Evolutionary conservation across 169 alveolate genomes (phyloP), one percentile per base, ranked within the genome.

Genomic region (Plasmodium gonderi): DNA sequence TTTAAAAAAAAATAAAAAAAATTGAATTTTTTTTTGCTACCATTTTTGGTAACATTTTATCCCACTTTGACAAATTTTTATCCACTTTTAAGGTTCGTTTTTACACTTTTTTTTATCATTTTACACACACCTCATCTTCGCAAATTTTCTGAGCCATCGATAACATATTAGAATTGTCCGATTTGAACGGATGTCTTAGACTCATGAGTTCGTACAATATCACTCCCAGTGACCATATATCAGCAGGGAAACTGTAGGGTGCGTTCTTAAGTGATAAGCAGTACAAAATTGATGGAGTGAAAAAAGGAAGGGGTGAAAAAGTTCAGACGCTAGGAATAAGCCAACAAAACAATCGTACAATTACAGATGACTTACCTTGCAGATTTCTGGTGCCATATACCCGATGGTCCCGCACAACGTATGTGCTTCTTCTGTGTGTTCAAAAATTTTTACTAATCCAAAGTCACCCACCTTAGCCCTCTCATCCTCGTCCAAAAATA

Each of bases 391-490:
- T 3, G 95, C 92, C 92, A 91, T 91, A 40, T 91, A 91, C 54
- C 95, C 90, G n/a, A 91, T 69, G 23, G 95, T 91, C 11, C 95
- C 95, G 49, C 95, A 91, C 47, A 91, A 14, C n/a, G 95, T 91
- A 64, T 23, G 51, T 65, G 92, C 51, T 76, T 81, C 69, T 42
- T 91, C 95, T 14, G 95, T 81, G 17, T 91, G 54, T 36, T 90
- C 94, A 20, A 90, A 65, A 77, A 90, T 31, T 47, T 91, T 91
- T 29, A 91, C 85, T 23, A 91, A 78, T 2, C 95, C 95, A 36
- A 91, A 91, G 45, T 91, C 95, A 23, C 95, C 92, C 26, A 91
- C 45, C 38, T 91, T 91, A 31, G 92, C 92, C 79, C 80, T 51
- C 79, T 82, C 95, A 14, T 91, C n/a, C 42, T 82, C 92, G 65